phyloP scores from a whole-genome alignment of 306 rosid genomes.

The Rosa multiflora region DNA sequence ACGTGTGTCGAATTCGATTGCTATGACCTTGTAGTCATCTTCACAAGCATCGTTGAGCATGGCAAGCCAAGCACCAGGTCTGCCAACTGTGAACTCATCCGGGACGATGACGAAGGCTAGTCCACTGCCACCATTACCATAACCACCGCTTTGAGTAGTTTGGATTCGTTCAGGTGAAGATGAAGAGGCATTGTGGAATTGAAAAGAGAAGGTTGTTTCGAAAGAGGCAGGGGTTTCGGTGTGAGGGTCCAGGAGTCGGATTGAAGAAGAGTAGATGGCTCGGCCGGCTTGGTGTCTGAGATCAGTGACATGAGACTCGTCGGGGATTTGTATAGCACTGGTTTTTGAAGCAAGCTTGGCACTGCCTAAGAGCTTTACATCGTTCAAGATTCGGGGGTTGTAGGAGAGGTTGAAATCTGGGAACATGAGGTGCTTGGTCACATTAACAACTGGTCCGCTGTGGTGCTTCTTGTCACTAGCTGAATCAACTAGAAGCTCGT shows the following conservation, averaged over 20 bases:
- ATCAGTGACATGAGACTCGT: slow-evolving; percentile 43
- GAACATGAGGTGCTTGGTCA: slow-evolving; percentile 59
- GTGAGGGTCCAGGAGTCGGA: slow-evolving; percentile 58
- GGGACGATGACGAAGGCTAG: slow-evolving; percentile 74
- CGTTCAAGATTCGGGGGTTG: slow-evolving; percentile 46
- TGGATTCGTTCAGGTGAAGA: not conserved
- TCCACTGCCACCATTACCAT: slow-evolving; percentile 60
- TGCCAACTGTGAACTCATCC: slow-evolving; percentile 79
- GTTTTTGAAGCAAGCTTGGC: slow-evolving; percentile 52
- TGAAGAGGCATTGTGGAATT: slow-evolving; percentile 35
- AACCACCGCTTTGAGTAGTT: not conserved
- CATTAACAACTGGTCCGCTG: slow-evolving; percentile 41
- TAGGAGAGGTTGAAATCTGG: slow-evolving; percentile 44
- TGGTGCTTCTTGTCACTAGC: slow-evolving; percentile 24
- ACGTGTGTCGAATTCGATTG: slow-evolving; percentile 69
- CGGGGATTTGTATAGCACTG: slow-evolving; percentile 58
- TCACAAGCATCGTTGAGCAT: slow-evolving; percentile 85
- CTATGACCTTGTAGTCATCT: slow-evolving; percentile 58
- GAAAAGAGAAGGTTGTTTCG: slow-evolving; percentile 60
- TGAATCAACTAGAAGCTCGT: slow-evolving; percentile 28
- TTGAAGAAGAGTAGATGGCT: slow-evolving; percentile 64
- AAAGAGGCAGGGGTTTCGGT: slow-evolving; percentile 67
- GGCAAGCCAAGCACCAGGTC: slow-evolving; percentile 80
- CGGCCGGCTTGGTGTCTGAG: slow-evolving; percentile 66
- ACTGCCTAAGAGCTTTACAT: slow-evolving; percentile 69